These are phyloP conservation scores for Serendipita indica DNA, from an alignment of 768 basidiomycete species.

Conservation along the genomic window DNA sequence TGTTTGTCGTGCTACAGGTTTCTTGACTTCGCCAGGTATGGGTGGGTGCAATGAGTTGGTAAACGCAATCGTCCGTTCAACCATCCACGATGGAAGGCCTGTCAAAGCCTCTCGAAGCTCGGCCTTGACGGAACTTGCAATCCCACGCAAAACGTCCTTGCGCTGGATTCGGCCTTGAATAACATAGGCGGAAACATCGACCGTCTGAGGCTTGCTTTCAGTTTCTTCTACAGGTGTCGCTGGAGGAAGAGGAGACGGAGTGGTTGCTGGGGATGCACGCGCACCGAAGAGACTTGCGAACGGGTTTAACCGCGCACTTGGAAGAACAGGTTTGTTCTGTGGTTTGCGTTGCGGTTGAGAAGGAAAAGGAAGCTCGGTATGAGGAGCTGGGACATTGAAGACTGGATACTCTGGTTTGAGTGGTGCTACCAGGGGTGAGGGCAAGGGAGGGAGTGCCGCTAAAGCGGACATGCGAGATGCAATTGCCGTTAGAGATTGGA, in stretches of 20 bases:
- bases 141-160: conserved; percentile 37
- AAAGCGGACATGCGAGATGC: conserved; percentile 26
- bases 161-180: conserved; percentile 38
- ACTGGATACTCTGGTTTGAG: conserved; percentile 15
- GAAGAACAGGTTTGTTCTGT: conserved; percentile 15
- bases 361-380: conserved; percentile 8
- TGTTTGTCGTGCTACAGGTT: neutral
- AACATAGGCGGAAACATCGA: conserved; percentile 49
- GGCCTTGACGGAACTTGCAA: conserved; percentile 37
- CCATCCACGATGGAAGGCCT: conserved; percentile 40
- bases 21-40: conserved; percentile 16
- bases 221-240: conserved; percentile 16
- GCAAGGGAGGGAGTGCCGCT: conserved; percentile 41
- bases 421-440: conserved; percentile 18
- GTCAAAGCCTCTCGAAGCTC: conserved; percentile 39
- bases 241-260: conserved; percentile 24
- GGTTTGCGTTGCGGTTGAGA: neutral
- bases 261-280: conserved; percentile 21
- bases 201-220: conserved; percentile 22
- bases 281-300: conserved; percentile 40
- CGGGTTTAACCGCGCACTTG: conserved; percentile 48
- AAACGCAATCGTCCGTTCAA: conserved; percentile 31
- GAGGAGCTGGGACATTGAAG: conserved; percentile 5
- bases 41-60: conserved; percentile 41
- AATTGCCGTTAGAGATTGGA: conserved; percentile 27